phyloP scores from a whole-genome alignment of 108 stramenopile genomes.

The Cylindrotheca fusiformis region DNA sequence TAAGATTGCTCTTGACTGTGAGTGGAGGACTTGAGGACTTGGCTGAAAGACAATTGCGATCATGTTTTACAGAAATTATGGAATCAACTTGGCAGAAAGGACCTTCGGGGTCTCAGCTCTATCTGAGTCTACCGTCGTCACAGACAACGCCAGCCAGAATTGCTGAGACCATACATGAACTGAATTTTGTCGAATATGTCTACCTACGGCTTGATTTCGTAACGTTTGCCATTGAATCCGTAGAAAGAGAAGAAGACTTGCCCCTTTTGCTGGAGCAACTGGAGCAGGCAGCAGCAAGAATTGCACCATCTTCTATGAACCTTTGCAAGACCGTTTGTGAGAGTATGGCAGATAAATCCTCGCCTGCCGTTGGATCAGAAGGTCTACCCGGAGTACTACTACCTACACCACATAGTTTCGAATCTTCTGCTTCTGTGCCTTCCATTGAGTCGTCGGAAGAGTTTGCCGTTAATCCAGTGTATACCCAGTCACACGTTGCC shows the following conservation, averaged over 20 bases:
- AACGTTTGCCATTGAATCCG: neutral
- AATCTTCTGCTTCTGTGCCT: neutral
- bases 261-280: neutral
- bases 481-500: conserved; percentile 28
- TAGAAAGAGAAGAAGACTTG: neutral
- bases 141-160: neutral
- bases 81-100: conserved; percentile 17
- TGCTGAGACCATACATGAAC: neutral
- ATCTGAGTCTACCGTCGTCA: conserved; percentile 4
- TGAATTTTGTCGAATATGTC: conserved; percentile 42
- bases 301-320: conserved; percentile 5
- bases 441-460: neutral
- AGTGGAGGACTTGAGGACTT: conserved; percentile 48
- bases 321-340: conserved; percentile 1
- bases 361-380: conserved; percentile 28
- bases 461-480: conserved; percentile 44
- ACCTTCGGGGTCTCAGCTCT: conserved; percentile 36
- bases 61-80: neutral
- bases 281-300: conserved; percentile 1
- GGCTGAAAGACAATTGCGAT: conserved; percentile 27
- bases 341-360: neutral
- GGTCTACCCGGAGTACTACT: conserved; percentile 32
- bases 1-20: conserved; percentile 7
- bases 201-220: conserved; percentile 16
- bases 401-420: conserved; percentile 23